Evolutionary conservation across 805 yeast species (phyloP), one percentile per base, ranked within the genome.

Genomic region (Metschnikowia picachoensis): DNA sequence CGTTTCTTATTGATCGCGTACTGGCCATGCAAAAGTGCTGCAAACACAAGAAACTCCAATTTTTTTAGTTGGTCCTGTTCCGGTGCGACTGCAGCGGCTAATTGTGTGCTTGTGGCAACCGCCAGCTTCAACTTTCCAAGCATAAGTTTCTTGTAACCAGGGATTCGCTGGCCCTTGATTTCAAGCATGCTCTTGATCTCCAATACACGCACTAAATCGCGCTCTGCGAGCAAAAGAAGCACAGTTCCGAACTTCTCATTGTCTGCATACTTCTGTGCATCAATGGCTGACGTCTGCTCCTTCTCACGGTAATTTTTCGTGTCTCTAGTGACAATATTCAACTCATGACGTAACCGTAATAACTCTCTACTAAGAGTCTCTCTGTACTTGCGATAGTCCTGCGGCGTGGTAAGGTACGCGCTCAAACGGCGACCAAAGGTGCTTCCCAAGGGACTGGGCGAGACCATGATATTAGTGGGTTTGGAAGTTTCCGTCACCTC

Each of bases 311-410:
- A 85, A 57, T 79, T 74, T 60, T 78, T 82, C 20, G 94, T 79
- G 60, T 87, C 86, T 59, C 75, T 78, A 28, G 83, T 79, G 45
- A 83, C 78, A 49, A 91, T 68, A 44, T 74, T 73, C 45, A 86
- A 72, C 30, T 78, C 79, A 47, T 78, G 82, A 59, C 92, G 87
- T 52, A 87, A 68, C 47, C 79, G 79, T 45, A 77, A 78, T 46
- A 90, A 62, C 46, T 78, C 74, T 52, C 79, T 77, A 48, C 83
- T 80, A 44, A 83, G 62, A 54, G 81, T 75, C 43, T 72, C 74
- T 60, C 95, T 83, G 56, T 86, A 85, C 53, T 79, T 81, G 38
- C 76, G 78, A 61, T 68, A 89, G 58, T 90, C 97, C 14, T 76
- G 78, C 0, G 87, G 73, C 4, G 88, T 74, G 54, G 79, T 79